Evolutionary conservation across 805 yeast genomes (phyloP).

Genomic region (Cyberlindnera japonica): DNA sequence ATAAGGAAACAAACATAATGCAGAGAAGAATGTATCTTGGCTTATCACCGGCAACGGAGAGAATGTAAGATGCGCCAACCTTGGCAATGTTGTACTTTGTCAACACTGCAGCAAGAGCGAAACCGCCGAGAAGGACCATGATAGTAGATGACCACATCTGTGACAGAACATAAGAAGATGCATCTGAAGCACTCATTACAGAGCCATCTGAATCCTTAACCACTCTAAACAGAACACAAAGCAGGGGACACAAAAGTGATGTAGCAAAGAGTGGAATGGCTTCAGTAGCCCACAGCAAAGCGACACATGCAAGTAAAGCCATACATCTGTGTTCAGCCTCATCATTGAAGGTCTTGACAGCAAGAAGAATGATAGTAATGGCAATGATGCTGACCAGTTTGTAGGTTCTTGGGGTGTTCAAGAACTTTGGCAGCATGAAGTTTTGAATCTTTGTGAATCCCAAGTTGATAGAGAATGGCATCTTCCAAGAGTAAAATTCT

Average conservation of each 20-base stretch:
- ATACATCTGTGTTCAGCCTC: slow-evolving; percentile 58
- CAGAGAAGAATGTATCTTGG: slow-evolving; percentile 75
- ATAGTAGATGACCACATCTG: slow-evolving; percentile 95
- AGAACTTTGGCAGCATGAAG: slow-evolving; percentile 34
- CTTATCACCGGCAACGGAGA: slow-evolving; percentile 75
- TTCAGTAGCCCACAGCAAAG: slow-evolving; percentile 93
- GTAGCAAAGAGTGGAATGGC: slow-evolving; percentile 93
- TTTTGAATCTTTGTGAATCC: slow-evolving; percentile 28
- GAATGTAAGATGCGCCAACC: slow-evolving; percentile 78
- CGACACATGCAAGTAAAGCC: slow-evolving; percentile 57
- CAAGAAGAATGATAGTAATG: slow-evolving; percentile 51
- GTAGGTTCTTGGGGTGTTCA: slow-evolving; percentile 38
- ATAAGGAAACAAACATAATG: slow-evolving; percentile 80
- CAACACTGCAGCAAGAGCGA: slow-evolving; percentile 88
- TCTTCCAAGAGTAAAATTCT: slow-evolving; percentile 30
- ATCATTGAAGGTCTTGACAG: slow-evolving; percentile 61
- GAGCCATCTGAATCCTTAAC: slow-evolving; percentile 48
- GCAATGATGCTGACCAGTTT: slow-evolving; percentile 38
- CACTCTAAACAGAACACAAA: slow-evolving; percentile 69
- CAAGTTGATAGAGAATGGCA: slow-evolving; percentile 31
- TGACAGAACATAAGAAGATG: slow-evolving; percentile 64
- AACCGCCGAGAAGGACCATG: slow-evolving; percentile 86
- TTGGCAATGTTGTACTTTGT: slow-evolving; percentile 89
- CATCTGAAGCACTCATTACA: slow-evolving; percentile 61
- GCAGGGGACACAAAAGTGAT: slow-evolving; percentile 74